Percentiles rank a stretch among this genome's conserved stretches.
Conservation (phyloP, 23 red algal species). For the Gracilaria domingensis region DNA sequence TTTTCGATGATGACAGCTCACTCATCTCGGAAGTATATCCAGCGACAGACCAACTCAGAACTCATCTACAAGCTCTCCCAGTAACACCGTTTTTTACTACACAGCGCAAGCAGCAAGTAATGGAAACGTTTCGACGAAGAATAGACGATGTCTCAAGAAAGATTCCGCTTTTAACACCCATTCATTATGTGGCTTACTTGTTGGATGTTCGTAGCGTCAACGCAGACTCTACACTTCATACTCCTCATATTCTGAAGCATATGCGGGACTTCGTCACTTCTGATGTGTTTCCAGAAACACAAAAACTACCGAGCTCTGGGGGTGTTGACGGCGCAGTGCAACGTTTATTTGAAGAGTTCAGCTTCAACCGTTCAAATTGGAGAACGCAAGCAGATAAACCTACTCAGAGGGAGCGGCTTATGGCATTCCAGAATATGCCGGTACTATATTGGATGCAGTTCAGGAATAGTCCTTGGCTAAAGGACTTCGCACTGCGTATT, state of each 20-base stretch:
- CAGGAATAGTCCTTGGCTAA: neutral
- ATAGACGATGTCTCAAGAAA: neutral
- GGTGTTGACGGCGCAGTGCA: neutral
- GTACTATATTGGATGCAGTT: too few relatives aligned
- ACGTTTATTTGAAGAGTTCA: neutral
- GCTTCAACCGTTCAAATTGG: neutral
- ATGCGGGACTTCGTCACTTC: neutral
- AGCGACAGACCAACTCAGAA: neutral
- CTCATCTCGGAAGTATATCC: neutral
- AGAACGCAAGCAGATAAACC: neutral
- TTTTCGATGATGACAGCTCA: neutral
- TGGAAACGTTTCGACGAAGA: neutral
- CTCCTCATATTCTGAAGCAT: neutral
- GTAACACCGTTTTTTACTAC: neutral
- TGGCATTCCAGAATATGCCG: too few relatives aligned
- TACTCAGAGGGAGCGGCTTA: too few relatives aligned
- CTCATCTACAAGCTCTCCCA: neutral
- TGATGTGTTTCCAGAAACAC: neutral
- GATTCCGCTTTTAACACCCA: neutral
- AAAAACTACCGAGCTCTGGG: neutral
- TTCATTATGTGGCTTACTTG: neutral
- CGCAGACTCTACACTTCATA: neutral
- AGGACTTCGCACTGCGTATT: neutral
- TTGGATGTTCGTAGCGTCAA: neutral
- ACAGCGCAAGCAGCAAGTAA: neutral